These are phyloP conservation scores for Trifolium repens DNA, from an alignment of 306 rosid genomes.

Conservation along the genomic window DNA sequence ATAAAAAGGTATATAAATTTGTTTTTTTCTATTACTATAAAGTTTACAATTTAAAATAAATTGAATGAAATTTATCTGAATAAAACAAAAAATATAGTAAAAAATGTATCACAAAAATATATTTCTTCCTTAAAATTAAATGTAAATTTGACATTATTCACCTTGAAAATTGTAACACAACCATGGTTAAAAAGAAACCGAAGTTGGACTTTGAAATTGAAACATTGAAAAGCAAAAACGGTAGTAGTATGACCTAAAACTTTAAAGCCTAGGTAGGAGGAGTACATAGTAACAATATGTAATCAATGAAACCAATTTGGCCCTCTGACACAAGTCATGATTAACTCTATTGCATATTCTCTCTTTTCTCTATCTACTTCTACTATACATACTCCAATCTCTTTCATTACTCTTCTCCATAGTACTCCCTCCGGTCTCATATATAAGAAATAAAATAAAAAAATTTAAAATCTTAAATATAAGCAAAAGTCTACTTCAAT, in stretches of 20 bases:
- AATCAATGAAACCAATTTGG: constrained; percentile 48
- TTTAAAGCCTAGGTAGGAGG: constrained; percentile 21
- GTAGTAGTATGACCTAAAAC: constrained; percentile 15
- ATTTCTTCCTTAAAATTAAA: not conserved
- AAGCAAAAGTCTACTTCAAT: too few relatives aligned
- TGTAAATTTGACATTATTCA: not conserved
- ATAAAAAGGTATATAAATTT: too few relatives aligned
- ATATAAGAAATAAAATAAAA: too few relatives aligned
- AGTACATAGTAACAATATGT: too few relatives aligned
- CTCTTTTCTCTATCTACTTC: constrained; percentile 15
- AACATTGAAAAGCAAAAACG: constrained; percentile 6
- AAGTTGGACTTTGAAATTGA: constrained; percentile 33
- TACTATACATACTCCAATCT: not conserved
- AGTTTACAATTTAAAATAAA: not conserved
- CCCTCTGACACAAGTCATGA: constrained; percentile 68
- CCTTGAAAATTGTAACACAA: not conserved
- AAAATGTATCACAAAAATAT: not conserved
- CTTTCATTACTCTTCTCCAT: constrained; percentile 32
- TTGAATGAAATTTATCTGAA: not conserved
- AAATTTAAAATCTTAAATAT: too few relatives aligned
- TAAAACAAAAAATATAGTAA: not conserved
- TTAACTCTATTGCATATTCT: constrained; percentile 57
- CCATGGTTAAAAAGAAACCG: constrained; percentile 45
- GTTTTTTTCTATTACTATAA: too few relatives aligned
- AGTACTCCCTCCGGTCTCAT: too few relatives aligned